These are phyloP conservation scores for Teunomyces pallodes DNA, from an alignment of 805 yeast species.

Conservation along the genomic window DNA sequence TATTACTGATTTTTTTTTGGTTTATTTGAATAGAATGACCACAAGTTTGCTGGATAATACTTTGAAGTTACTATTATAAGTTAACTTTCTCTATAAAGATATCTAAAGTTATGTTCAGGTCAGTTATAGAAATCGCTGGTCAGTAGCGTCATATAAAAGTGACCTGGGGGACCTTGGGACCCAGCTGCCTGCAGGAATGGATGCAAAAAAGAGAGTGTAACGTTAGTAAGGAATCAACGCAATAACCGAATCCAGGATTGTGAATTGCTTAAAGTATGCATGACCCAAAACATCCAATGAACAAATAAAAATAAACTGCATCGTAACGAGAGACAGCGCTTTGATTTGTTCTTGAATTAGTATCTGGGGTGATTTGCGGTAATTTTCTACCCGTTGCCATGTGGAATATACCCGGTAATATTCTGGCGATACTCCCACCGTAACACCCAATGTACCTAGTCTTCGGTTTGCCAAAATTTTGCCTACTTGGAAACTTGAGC, in stretches of 20 bases:
- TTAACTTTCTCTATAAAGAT: background rate
- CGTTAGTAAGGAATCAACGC: background rate
- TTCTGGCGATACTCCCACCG: background rate
- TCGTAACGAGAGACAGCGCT: background rate
- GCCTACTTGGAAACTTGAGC: background rate
- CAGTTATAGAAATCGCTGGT: background rate
- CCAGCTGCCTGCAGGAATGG: slow-evolving; percentile 1
- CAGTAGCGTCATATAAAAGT: background rate
- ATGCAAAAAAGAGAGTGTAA: background rate
- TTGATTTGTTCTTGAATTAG: background rate
- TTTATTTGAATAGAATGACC: too few relatives aligned
- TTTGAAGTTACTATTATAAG: too few relatives aligned
- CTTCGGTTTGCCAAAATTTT: background rate
- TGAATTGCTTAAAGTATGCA: background rate
- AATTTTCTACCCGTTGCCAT: background rate
- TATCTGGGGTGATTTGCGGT: background rate
- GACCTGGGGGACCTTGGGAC: background rate
- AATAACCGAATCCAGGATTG: background rate
- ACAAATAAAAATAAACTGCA: background rate
- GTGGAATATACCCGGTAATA: background rate
- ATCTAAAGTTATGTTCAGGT: too few relatives aligned
- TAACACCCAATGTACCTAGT: background rate
- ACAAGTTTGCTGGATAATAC: too few relatives aligned
- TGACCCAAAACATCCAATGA: slow-evolving; percentile 1
- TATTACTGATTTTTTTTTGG: too few relatives aligned